Conservation (phyloP, 2,329 filamentous ascomycete species). For the Saccharata proteae region DNA sequence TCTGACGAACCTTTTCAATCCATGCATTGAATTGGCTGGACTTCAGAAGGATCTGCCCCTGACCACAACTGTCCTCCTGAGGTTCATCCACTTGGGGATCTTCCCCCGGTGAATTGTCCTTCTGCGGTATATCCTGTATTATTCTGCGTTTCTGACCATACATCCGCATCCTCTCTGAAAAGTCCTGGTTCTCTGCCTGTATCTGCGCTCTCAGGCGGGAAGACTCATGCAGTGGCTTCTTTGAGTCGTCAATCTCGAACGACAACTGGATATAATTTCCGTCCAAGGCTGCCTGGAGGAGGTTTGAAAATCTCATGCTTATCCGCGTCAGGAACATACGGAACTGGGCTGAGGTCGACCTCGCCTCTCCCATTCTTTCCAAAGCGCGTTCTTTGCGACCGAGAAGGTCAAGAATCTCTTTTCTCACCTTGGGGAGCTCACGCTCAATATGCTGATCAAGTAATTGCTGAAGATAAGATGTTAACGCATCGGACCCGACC, state of each 20-base stretch:
- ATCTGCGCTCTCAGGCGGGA: background rate
- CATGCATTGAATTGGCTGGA: constrained; percentile 1
- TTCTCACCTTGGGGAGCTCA: constrained; percentile 1
- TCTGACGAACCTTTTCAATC: constrained; percentile 1
- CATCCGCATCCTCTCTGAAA: background rate
- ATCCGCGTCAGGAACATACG: constrained; percentile 2
- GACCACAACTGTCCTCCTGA: background rate
- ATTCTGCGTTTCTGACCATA: background rate
- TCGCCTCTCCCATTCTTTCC: background rate
- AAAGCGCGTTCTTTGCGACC: background rate
- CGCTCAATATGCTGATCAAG: constrained; percentile 1
- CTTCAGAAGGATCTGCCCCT: no score
- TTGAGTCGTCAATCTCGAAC: background rate
- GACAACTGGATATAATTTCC: background rate
- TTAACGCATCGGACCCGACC: background rate
- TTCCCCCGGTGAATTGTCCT: no score
- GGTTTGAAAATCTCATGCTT: constrained; percentile 3
- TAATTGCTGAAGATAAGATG: background rate
- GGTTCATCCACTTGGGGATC: background rate
- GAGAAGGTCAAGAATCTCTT: background rate
- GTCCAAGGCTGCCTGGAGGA: background rate
- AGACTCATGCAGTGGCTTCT: no score
- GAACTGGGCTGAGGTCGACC: background rate
- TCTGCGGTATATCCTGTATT: background rate
- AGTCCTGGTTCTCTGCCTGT: background rate